These are phyloP conservation scores for Coemansia sp. DNA, from an alignment of 192 early-diverging fungal species.

Conservation along the genomic window DNA sequence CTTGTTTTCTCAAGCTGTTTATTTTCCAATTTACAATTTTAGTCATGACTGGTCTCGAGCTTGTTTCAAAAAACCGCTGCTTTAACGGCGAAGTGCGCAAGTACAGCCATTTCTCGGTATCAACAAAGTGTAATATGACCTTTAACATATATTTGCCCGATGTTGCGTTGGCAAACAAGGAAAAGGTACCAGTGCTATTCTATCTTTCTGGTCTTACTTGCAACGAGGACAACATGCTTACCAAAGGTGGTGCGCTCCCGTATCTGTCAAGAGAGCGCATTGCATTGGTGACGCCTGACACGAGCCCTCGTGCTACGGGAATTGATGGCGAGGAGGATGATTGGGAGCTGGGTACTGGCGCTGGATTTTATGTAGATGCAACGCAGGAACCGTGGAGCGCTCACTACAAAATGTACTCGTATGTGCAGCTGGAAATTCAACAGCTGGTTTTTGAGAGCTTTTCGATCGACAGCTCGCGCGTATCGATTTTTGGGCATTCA, in stretches of 20 bases:
- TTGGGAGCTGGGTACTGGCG: slow-evolving; percentile 54
- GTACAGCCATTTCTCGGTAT: slow-evolving; percentile 66
- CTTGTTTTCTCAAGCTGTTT: background rate
- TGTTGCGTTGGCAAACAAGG: slow-evolving; percentile 16
- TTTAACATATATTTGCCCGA: slow-evolving; percentile 77
- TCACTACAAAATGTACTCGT: slow-evolving; percentile 83
- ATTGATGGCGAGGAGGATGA: slow-evolving; percentile 72
- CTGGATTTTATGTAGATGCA: slow-evolving; percentile 73
- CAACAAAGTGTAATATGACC: slow-evolving; percentile 69
- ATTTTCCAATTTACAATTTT: background rate
- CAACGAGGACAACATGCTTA: slow-evolving; percentile 86
- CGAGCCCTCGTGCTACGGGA: slow-evolving; percentile 69
- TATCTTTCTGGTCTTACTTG: slow-evolving; percentile 83
- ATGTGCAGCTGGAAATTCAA: slow-evolving; percentile 73
- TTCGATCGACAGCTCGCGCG: slow-evolving; percentile 60
- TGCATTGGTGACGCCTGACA: slow-evolving; percentile 82
- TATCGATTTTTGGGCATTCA: slow-evolving; percentile 70
- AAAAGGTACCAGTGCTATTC: slow-evolving; percentile 56
- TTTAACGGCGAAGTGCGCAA: slow-evolving; percentile 71
- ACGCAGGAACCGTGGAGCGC: slow-evolving; percentile 71
- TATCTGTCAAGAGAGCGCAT: slow-evolving; percentile 67
- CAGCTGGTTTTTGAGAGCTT: slow-evolving; percentile 58
- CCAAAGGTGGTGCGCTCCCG: slow-evolving; percentile 74
- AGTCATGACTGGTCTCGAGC: slow-evolving; percentile 29
- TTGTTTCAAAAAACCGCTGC: slow-evolving; percentile 62